Evolutionary conservation across 495 filamentous ascomycete species (phyloP), one percentile per base, ranked within the genome.

Genomic region (Mytilinidion resinicola): DNA sequence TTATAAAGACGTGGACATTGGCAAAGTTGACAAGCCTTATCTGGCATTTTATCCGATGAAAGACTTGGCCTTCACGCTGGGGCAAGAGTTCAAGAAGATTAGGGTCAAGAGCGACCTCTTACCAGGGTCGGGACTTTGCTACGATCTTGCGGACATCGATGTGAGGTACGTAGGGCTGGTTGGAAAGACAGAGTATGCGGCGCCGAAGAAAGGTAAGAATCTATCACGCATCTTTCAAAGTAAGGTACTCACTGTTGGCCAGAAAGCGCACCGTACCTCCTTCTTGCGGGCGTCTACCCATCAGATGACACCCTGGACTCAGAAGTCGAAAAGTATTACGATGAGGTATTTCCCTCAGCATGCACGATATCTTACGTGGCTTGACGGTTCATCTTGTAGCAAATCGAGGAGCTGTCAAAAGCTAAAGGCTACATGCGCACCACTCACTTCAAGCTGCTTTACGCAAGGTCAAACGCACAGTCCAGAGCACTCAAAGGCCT

Each of bases 21-120:
- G 44, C 20, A 14, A 17, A 4, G 65, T 38, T 12, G 44, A 55
- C 3, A 64, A 57, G 25, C 67, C 65, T 6, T 68, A 59, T 42
- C 50, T 70, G 17, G 67, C 66, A 9, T 55, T 68, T 36, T 70
- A 70, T 50, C 67, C 67, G 5, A 68, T 70, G 63, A 48, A 43
- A 2, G 66, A 70, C 47, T 39, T 70, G 4, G 63, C 56, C 4
- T 68, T 70, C 51, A 68, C 66, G 1, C 62, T 64, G 30, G 55
- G 62, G 1, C 48, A 62, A n/a, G 66, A 66, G 37, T 70, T 68
- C 60, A 63, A 55, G 49, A 59, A 62, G n/a, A 68, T 68, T 53
- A 59, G 48, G 15, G 65, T 66, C 0, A 46, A 70, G 37, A 69
- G 67, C 46, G 64, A 69, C 50, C 43, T 65, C 4, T 47, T 69